These are phyloP conservation scores for Mrakia blollopis DNA, from an alignment of 768 basidiomycete species.

Conservation along the genomic window DNA sequence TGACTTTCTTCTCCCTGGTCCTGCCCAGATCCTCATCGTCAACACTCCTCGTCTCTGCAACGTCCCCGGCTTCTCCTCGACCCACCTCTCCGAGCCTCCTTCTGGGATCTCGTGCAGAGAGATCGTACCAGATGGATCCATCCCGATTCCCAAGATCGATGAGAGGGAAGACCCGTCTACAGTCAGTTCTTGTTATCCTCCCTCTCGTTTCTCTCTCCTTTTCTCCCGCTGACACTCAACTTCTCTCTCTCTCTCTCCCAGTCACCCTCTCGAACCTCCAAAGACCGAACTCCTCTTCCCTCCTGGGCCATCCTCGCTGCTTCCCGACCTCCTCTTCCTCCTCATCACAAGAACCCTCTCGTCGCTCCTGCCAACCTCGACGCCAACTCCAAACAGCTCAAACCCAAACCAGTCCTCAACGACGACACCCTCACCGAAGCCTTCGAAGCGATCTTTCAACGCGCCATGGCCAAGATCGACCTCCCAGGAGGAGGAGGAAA, in stretches of 20 bases:
- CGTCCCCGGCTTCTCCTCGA: slow-evolving; percentile 85
- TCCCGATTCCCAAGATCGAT: not conserved
- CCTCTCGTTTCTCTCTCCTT: not conserved
- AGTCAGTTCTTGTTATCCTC: not conserved
- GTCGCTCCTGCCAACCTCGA: not conserved
- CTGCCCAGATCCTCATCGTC: slow-evolving; percentile 75
- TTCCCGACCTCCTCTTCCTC: not conserved
- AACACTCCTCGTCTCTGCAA: slow-evolving; percentile 91
- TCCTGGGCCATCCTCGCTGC: slow-evolving; percentile 21
- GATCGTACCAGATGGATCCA: slow-evolving; percentile 49
- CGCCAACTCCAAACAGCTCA: not conserved
- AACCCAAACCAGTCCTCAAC: not conserved
- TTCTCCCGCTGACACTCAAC: not conserved
- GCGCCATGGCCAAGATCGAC: not conserved
- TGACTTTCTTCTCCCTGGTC: not conserved
- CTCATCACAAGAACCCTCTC: not conserved
- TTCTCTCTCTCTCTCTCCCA: not conserved
- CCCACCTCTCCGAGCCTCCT: slow-evolving; percentile 60
- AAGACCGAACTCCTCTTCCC: slow-evolving; percentile 22
- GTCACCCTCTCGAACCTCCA: slow-evolving; percentile 1
- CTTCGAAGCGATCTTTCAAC: not conserved
- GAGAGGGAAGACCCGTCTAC: not conserved
- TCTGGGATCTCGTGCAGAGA: slow-evolving; percentile 72
- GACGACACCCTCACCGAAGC: not conserved
- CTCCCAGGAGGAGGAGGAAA: not conserved